phyloP scores from a whole-genome alignment of 805 yeast genomes.

The Saturnispora diversa region DNA sequence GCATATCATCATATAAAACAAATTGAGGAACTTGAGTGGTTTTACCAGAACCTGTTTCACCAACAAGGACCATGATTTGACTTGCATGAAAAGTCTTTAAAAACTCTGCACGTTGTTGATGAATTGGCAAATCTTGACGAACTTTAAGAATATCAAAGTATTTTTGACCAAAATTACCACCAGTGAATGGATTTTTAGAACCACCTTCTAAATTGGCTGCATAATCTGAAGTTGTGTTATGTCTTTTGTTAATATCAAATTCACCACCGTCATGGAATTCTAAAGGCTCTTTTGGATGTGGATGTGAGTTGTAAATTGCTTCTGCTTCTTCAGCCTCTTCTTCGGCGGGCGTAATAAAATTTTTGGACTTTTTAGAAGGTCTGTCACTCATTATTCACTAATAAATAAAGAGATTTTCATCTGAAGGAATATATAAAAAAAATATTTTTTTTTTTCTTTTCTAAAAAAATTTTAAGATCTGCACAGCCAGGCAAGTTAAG shows the following conservation, averaged over 20 bases:
- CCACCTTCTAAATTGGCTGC: slow-evolving; percentile 55
- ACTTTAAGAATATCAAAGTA: slow-evolving; percentile 71
- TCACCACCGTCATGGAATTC: slow-evolving; percentile 61
- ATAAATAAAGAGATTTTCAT: background rate
- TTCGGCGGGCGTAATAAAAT: slow-evolving; percentile 51
- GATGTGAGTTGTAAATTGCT: slow-evolving; percentile 41
- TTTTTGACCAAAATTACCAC: slow-evolving; percentile 47
- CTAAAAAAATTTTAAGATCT: background rate
- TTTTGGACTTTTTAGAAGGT: slow-evolving; percentile 42
- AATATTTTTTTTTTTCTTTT: background rate
- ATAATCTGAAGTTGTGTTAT: slow-evolving; percentile 56
- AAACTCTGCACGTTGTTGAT: slow-evolving; percentile 86
- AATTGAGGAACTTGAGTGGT: slow-evolving; percentile 98
- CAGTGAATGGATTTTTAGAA: slow-evolving; percentile 71
- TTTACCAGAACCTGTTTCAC: slow-evolving; percentile 99
- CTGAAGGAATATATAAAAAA: background rate
- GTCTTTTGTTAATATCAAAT: slow-evolving; percentile 47
- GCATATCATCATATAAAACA: slow-evolving; percentile 86
- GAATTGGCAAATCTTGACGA: slow-evolving; percentile 88
- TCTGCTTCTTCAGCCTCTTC: slow-evolving; percentile 62
- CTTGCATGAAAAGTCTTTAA: slow-evolving; percentile 72
- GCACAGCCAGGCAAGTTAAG: background rate
- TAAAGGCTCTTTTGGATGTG: slow-evolving; percentile 29
- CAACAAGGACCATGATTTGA: slow-evolving; percentile 96
- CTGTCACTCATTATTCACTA: slow-evolving; percentile 27